phyloP scores from a whole-genome alignment of 1,284 basidiomycete genomes.

The Pseudozyma thailandica region DNA sequence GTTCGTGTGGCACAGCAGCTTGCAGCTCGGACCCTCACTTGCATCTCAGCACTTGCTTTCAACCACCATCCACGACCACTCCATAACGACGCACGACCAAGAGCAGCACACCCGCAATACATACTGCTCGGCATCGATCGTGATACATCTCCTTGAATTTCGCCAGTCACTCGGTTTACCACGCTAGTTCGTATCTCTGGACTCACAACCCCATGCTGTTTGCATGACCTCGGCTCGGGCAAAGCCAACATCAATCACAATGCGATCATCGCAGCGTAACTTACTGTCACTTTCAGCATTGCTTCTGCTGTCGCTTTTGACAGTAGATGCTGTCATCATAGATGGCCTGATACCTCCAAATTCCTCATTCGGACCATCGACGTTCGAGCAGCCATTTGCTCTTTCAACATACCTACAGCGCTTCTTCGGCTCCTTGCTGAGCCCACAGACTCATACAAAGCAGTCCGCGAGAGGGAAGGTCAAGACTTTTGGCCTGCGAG shows the following conservation, averaged over 20 bases:
- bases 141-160: not conserved
- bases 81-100: not conserved
- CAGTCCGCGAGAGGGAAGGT: not conserved
- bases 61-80: not conserved
- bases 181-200: not conserved
- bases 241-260: slow-evolving; percentile 5
- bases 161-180: not conserved
- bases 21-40: not conserved
- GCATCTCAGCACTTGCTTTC: not conserved
- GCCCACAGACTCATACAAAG: not conserved
- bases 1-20: no score
- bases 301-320: slow-evolving; percentile 12
- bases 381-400: slow-evolving; percentile 26
- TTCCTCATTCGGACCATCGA: not conserved
- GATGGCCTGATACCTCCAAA: slow-evolving; percentile 25
- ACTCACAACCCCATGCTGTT: slow-evolving; percentile 5
- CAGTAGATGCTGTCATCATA: slow-evolving; percentile 15
- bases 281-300: slow-evolving; percentile 9
- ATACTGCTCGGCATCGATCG: not conserved
- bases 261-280: slow-evolving; percentile 6
- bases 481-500: slow-evolving; percentile 37
- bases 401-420: slow-evolving; percentile 25
- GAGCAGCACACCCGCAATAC: not conserved
- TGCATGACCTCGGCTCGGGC: not conserved
- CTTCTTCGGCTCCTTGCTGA: slow-evolving; percentile 15